These are phyloP conservation scores for Prosopis cineraria DNA, from an alignment of 306 rosid species.

Conservation along the genomic window DNA sequence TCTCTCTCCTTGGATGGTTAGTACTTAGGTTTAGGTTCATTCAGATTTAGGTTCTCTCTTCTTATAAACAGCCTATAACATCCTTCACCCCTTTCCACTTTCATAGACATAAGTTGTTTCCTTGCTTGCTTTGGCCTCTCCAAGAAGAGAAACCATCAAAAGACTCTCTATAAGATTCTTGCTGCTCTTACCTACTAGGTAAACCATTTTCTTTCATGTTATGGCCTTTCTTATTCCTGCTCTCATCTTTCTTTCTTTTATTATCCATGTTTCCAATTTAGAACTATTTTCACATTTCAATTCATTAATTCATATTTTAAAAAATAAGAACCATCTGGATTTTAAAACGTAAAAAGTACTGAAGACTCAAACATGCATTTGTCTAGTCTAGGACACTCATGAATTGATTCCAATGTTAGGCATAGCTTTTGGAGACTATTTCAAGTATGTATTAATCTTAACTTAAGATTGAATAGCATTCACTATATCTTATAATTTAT, in stretches of 20 bases:
- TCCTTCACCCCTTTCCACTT: constrained; percentile 16
- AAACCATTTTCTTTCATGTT: no score
- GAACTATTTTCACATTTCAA: not conserved
- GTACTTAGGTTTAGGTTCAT: constrained; percentile 2
- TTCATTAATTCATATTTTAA: not conserved
- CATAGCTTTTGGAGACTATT: no score
- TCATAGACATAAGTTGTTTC: constrained; percentile 71
- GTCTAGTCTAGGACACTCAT: no score
- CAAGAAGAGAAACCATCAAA: constrained; percentile 59
- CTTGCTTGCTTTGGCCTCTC: constrained; percentile 76
- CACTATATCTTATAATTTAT: no score
- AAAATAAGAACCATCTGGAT: not conserved
- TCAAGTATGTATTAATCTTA: no score
- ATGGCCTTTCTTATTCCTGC: not conserved
- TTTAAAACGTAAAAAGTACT: no score
- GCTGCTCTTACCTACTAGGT: constrained; percentile 44
- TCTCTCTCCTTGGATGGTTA: not conserved
- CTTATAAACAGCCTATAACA: constrained; percentile 21
- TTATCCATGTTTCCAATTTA: not conserved
- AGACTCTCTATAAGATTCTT: constrained; percentile 46
- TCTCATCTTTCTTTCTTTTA: not conserved
- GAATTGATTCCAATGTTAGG: no score
- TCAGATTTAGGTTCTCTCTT: no score
- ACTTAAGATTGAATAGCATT: no score
- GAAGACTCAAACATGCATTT: no score